Evolutionary conservation across 768 basidiomycete genomes (phyloP).

Genomic region (Cytidiella melzeri): DNA sequence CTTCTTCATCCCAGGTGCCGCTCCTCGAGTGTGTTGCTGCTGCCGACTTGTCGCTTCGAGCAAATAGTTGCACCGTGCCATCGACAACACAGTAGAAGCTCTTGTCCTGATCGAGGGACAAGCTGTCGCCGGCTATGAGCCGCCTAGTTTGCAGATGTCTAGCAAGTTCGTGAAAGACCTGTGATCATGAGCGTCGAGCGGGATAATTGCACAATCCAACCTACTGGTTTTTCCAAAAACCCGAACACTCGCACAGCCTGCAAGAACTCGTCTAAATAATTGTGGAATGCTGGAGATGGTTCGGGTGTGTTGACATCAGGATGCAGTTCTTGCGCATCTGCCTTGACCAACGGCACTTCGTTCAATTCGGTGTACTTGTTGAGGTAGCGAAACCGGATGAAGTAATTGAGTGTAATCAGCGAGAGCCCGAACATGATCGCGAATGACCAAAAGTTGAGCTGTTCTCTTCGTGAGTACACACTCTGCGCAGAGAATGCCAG

Average conservation of each 20-base stretch:
- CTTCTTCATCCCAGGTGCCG: constrained; percentile 72
- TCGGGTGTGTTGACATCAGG: constrained; percentile 83
- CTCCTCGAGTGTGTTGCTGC: constrained; percentile 39
- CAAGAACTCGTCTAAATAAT: constrained; percentile 95
- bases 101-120: constrained; percentile 86
- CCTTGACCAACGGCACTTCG: constrained; percentile 76
- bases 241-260: constrained; percentile 97
- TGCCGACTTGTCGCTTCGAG: constrained; percentile 37
- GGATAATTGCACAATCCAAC: constrained; percentile 19
- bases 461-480: constrained; percentile 2
- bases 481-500: not conserved
- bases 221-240: constrained; percentile 93
- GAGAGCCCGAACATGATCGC: constrained; percentile 68
- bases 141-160: constrained; percentile 92
- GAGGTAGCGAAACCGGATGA: constrained; percentile 77
- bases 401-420: constrained; percentile 67
- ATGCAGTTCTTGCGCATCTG: constrained; percentile 82
- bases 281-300: constrained; percentile 77
- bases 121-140: constrained; percentile 92
- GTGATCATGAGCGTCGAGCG: not conserved
- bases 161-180: constrained; percentile 97
- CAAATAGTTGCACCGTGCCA: constrained; percentile 93
- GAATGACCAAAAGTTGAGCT: constrained; percentile 92
- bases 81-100: constrained; percentile 98
- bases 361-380: constrained; percentile 72